These are phyloP conservation scores for Chenopodium quinoa DNA, from an alignment of 148 eudicot species.

Conservation along the genomic window DNA sequence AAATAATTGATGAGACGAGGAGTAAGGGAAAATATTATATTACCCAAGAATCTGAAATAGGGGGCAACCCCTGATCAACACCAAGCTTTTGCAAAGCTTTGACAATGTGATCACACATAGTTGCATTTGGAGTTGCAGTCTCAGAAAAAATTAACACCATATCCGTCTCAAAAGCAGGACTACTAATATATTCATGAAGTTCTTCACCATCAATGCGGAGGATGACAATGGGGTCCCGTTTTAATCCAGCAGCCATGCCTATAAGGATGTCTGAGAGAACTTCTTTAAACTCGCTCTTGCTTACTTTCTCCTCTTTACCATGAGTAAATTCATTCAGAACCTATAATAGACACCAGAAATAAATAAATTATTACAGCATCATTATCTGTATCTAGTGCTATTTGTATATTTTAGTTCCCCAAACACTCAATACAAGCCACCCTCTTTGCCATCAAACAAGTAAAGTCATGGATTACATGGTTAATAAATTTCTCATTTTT, in stretches of 20 bases:
- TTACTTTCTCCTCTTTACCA: conserved; percentile 73
- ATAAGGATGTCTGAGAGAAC: conserved; percentile 75
- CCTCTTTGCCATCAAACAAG: not conserved
- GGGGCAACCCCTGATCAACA: conserved; percentile 90
- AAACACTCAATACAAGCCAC: not conserved
- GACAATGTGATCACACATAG: conserved; percentile 44
- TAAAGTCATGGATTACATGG: not conserved
- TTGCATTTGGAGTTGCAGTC: conserved; percentile 42
- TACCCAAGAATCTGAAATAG: conserved; percentile 88
- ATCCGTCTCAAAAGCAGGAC: conserved; percentile 59
- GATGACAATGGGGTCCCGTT: conserved; percentile 85
- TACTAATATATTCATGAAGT: conserved; percentile 55
- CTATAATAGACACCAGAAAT: conserved; percentile 26
- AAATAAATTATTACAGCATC: not conserved
- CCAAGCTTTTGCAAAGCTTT: conserved; percentile 69
- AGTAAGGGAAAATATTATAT: not conserved
- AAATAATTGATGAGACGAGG: not conserved
- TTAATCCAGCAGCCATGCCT: conserved; percentile 94
- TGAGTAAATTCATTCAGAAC: conserved; percentile 77
- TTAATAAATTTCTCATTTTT: not conserved
- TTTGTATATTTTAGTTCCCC: not conserved
- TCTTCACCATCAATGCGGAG: conserved; percentile 91
- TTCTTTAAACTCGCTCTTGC: conserved; percentile 71
- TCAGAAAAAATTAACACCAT: conserved; percentile 52
- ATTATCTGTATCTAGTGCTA: not conserved